phyloP scores from a whole-genome alignment of 2,329 filamentous ascomycete genomes.

The Botryotinia convoluta region DNA sequence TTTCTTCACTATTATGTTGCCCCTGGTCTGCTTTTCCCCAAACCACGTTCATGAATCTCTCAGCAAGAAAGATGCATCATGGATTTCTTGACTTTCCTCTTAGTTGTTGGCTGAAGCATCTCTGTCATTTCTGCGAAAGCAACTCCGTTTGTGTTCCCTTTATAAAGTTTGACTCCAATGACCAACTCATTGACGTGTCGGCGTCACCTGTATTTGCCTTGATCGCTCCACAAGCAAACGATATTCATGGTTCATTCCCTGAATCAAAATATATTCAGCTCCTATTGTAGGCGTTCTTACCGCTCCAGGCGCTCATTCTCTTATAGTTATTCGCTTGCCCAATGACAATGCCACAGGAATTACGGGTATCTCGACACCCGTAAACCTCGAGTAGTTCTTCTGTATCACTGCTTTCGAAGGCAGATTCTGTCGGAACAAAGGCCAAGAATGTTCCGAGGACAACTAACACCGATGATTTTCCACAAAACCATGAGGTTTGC shows the following conservation, averaged over 20 bases:
- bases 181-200: not conserved
- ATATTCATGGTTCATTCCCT: not conserved
- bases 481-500: no score
- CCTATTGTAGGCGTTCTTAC: not conserved
- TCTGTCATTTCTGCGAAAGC: not conserved
- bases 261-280: not conserved
- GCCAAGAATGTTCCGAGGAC: no score
- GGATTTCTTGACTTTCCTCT: not conserved
- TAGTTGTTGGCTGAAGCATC: not conserved
- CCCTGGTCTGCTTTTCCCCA: not conserved
- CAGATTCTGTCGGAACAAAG: no score
- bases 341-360: no score
- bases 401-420: no score
- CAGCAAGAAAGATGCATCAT: not conserved
- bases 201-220: not conserved
- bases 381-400: no score
- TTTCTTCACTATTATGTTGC: not conserved
- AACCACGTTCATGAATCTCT: not conserved
- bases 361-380: no score
- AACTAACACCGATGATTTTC: no score
- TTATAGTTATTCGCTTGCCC: not conserved
- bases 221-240: not conserved
- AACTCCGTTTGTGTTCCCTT: not conserved
- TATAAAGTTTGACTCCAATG: not conserved
- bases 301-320: not conserved